A percentile compares a stretch with the other conserved stretches of the same genome.
These are phyloP conservation scores for Fistulinella cinereoalba DNA, from an alignment of 1,284 basidiomycete genomes.

Conservation along the genomic window DNA sequence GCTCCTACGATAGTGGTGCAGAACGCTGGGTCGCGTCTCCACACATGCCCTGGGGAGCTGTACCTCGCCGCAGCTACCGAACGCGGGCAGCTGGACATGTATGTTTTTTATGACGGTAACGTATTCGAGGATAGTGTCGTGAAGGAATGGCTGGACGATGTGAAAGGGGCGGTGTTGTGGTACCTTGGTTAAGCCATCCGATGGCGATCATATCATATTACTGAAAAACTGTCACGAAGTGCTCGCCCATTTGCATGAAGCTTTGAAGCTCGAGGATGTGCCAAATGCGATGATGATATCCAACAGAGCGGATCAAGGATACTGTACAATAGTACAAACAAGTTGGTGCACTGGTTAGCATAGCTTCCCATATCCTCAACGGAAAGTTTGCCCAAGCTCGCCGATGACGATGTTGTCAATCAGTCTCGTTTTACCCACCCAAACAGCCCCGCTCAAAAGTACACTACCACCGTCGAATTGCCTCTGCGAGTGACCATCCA, in stretches of 20 bases:
- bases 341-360: too few species aligned
- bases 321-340: too few species aligned
- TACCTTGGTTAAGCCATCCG: too few species aligned
- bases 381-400: neutral
- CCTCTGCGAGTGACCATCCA: slow-evolving; percentile 38
- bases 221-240: too few species aligned
- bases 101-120: slow-evolving; percentile 43
- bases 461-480: slow-evolving; percentile 35
- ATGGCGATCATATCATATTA: too few species aligned
- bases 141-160: slow-evolving; percentile 44
- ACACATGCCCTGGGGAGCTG: slow-evolving; percentile 47
- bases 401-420: slow-evolving; percentile 79
- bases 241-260: too few species aligned
- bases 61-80: slow-evolving; percentile 41
- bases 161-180: slow-evolving; percentile 36
- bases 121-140: slow-evolving; percentile 39
- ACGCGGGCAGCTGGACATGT: slow-evolving; percentile 27
- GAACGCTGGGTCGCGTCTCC: slow-evolving; percentile 30
- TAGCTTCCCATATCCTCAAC: too few species aligned
- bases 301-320: too few species aligned
- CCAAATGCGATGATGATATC: too few species aligned
- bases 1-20: slow-evolving; percentile 11
- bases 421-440: slow-evolving; percentile 84
- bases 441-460: slow-evolving; percentile 86
- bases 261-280: too few species aligned